A percentile compares a stretch with the other conserved stretches of the same genome.
Evolutionary conservation across 2,329 filamentous ascomycete species (phyloP).

Genomic region (Aureobasidium sp.): DNA sequence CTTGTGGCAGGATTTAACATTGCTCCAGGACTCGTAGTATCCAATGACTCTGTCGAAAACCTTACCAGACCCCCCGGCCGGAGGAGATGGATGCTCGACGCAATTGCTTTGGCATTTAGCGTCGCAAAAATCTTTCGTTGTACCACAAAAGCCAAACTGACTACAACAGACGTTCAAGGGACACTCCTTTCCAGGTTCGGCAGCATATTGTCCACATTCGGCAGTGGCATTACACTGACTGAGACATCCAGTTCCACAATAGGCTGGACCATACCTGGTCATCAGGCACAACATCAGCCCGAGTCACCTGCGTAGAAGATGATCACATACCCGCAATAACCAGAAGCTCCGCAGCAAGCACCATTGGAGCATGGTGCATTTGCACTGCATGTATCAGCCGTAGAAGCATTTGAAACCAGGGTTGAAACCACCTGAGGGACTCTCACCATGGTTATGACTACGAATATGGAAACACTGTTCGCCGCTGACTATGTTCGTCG

Average conservation of each 20-base stretch:
- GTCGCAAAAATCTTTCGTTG: background rate
- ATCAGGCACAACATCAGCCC: too few species aligned
- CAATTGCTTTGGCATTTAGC: background rate
- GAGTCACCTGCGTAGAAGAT: too few species aligned
- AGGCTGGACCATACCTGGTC: background rate
- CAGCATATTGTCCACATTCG: background rate
- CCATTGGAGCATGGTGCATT: too few species aligned
- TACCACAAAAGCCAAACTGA: conserved; percentile 10
- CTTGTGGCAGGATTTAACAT: background rate
- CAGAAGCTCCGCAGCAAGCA: too few species aligned
- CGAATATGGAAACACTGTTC: too few species aligned
- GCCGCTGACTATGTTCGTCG: too few species aligned
- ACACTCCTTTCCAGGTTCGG: background rate
- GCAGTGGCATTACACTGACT: background rate
- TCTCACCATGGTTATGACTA: too few species aligned
- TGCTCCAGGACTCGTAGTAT: conserved; percentile 9
- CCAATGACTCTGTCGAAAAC: background rate
- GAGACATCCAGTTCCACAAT: background rate
- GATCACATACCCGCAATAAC: background rate
- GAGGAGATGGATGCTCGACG: background rate
- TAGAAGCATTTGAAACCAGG: too few species aligned
- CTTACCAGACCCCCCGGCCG: background rate
- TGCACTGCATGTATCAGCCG: too few species aligned
- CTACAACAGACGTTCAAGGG: conserved; percentile 8
- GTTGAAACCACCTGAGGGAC: too few species aligned